phyloP scores from a whole-genome alignment of 345 rosid genomes.

The Linum usitatissimum region DNA sequence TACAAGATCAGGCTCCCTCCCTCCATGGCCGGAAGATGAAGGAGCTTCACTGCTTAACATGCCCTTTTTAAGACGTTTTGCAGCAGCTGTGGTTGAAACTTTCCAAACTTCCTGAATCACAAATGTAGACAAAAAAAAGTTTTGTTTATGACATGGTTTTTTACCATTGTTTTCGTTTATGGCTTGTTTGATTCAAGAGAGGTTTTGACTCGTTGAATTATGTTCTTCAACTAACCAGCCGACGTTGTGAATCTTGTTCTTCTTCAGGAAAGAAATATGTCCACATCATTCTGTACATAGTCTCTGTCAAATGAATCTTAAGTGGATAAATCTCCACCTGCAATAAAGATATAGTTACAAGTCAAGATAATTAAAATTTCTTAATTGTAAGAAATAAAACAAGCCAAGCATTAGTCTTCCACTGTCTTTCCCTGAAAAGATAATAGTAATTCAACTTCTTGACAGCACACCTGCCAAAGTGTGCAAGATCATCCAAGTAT shows the following conservation, averaged over 20 bases:
- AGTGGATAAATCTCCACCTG: conserved; percentile 97
- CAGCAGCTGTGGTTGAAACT: conserved; percentile 78
- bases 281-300: conserved; percentile 99
- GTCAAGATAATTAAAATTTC: not conserved
- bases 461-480: no score
- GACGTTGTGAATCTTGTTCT: conserved; percentile 92
- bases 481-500: no score
- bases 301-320: conserved; percentile 88
- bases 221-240: conserved; percentile 49
- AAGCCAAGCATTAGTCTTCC: not conserved
- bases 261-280: conserved; percentile 91
- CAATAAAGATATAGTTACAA: conserved; percentile 9
- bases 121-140: conserved; percentile 7
- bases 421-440: not conserved
- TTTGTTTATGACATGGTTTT: not conserved
- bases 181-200: not conserved
- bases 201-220: conserved; percentile 1
- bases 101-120: conserved; percentile 84
- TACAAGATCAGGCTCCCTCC: conserved; percentile 52
- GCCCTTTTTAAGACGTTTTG: conserved; percentile 82
- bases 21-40: conserved; percentile 34
- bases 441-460: not conserved
- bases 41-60: conserved; percentile 43
- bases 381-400: not conserved
- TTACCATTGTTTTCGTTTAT: not conserved